These are phyloP conservation scores for Rosa hybrid DNA, from an alignment of 331 rosid species.

Conservation along the genomic window DNA sequence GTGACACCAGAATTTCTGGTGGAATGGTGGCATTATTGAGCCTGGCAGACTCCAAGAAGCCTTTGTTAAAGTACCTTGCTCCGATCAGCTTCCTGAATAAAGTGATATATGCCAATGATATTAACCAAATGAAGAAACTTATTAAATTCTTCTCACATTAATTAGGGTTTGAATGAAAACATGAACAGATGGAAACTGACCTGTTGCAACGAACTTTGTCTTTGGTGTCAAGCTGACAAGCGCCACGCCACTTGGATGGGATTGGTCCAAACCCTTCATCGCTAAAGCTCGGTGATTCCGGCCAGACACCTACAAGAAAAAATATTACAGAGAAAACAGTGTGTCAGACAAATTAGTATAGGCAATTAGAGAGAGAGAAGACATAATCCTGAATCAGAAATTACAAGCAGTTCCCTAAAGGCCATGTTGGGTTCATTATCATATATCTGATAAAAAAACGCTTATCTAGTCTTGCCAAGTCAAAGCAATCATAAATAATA, in stretches of 20 bases:
- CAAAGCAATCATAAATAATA: not conserved
- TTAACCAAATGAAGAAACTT: not conserved
- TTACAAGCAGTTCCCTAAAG: not conserved
- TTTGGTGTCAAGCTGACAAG: slow-evolving; percentile 32
- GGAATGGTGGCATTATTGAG: slow-evolving; percentile 15
- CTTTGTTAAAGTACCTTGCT: slow-evolving; percentile 54
- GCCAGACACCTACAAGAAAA: slow-evolving; percentile 65
- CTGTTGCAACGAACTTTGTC: slow-evolving; percentile 56
- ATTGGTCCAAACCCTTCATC: slow-evolving; percentile 54
- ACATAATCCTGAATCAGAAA: not conserved
- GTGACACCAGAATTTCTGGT: not conserved
- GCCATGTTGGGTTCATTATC: not conserved
- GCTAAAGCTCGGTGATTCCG: slow-evolving; percentile 67
- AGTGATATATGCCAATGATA: not conserved
- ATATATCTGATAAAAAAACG: not conserved
- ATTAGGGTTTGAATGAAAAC: not conserved
- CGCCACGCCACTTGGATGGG: slow-evolving; percentile 66
- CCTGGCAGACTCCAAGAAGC: slow-evolving; percentile 14
- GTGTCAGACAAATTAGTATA: not conserved
- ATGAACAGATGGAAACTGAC: slow-evolving; percentile 26
- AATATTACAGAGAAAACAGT: not conserved
- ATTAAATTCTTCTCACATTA: not conserved
- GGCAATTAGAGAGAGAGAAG: not conserved
- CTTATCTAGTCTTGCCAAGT: not conserved
- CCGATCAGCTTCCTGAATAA: slow-evolving; percentile 67